These are phyloP conservation scores for Spongospora subterranea DNA, from an alignment of 208 protist species.

Conservation along the genomic window DNA sequence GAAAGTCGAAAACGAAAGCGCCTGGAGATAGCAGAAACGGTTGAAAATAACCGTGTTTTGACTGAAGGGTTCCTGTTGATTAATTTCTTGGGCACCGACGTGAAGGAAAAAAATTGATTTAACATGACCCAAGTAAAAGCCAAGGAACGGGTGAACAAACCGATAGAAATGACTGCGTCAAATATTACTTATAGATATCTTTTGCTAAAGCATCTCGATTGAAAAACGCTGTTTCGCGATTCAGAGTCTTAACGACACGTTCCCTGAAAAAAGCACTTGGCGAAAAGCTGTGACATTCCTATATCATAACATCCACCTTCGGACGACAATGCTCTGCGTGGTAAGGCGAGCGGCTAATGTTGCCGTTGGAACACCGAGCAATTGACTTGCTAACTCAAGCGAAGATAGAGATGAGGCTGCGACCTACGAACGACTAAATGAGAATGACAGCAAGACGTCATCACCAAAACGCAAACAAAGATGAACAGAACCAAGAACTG, in stretches of 20 bases:
- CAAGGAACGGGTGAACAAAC: background rate
- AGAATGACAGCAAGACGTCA: too few relatives aligned
- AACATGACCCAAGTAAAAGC: background rate
- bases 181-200: slow-evolving; percentile 61
- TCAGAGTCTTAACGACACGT: slow-evolving; percentile 21
- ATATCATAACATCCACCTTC: background rate
- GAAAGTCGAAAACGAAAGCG: too few relatives aligned
- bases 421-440: too few relatives aligned
- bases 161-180: background rate
- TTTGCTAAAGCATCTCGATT: slow-evolving; percentile 65
- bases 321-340: slow-evolving; percentile 21
- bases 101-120: background rate
- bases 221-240: background rate
- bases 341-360: background rate
- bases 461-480: too few relatives aligned
- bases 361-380: background rate
- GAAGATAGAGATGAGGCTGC: background rate
- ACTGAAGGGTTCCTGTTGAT: slow-evolving; percentile 14
- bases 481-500: too few relatives aligned
- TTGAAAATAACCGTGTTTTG: too few relatives aligned
- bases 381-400: background rate
- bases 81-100: too few relatives aligned
- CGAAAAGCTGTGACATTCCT: background rate
- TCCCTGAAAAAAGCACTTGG: background rate
- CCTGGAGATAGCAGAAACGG: too few relatives aligned